phyloP scores from a whole-genome alignment of 345 rosid species.

The Eucalyptus cloeziana region DNA sequence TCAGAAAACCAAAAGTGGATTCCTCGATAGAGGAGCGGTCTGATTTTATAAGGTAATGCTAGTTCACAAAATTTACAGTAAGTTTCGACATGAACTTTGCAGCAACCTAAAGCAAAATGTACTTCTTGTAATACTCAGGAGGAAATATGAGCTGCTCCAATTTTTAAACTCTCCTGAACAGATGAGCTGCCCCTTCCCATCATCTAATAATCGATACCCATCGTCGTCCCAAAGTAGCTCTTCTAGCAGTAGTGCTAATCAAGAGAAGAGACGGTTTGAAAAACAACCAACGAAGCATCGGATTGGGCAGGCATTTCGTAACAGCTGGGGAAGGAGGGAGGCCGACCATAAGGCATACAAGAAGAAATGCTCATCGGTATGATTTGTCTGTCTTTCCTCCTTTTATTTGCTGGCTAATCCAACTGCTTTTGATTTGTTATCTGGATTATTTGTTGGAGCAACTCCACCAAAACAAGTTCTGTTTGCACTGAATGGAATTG shows the following conservation, averaged over 20 bases:
- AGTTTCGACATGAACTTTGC: background rate
- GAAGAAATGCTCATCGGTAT: constrained; percentile 71
- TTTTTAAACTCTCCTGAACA: constrained; percentile 34
- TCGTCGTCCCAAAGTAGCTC: constrained; percentile 23
- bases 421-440: background rate
- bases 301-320: constrained; percentile 69
- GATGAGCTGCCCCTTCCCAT: constrained; percentile 21
- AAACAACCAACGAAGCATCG: constrained; percentile 55
- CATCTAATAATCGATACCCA: constrained; percentile 6
- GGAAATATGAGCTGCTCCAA: constrained; percentile 72
- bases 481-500: background rate
- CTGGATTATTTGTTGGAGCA: background rate
- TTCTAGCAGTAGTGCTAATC: constrained; percentile 10
- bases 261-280: constrained; percentile 28
- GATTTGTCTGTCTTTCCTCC: background rate
- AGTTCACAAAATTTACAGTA: background rate
- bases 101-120: background rate
- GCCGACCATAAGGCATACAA: constrained; percentile 40
- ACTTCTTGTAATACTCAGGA: constrained; percentile 32
- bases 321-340: constrained; percentile 88
- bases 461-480: background rate
- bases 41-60: constrained; percentile 64
- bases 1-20: constrained; percentile 67
- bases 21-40: constrained; percentile 66
- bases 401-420: background rate